Evolutionary conservation across 345 rosid genomes (phyloP), one percentile per base, ranked within the genome.

Genomic region (Leavenworthia alabamica): DNA sequence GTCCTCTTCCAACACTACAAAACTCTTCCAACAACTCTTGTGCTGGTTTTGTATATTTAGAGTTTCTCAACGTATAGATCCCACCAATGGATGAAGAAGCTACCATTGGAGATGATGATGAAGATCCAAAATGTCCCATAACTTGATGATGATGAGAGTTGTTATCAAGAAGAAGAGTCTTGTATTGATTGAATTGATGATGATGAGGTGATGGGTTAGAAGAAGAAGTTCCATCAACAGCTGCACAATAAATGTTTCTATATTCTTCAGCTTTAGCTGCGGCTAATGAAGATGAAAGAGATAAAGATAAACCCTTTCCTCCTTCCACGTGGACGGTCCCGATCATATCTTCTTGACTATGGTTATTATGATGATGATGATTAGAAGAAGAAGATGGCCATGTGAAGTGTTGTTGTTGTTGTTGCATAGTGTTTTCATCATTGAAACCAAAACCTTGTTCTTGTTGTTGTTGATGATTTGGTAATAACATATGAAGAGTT

Each of bases 21-120:
- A 94, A 90, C 83, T 94, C 99, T 20, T 84, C 86, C 78, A 94
- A 72, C 49, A 94, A 82, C 54, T 94, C 90, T 68, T 86, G 97
- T 12, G 86, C 89, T 2, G 93, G 90, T 68, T 43, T 79, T 40
- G 87, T 52, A 53, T 75, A 94, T 83, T 71, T 88, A 0, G 95
- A 86, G 32, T 64, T 78, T 73, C 92, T 78, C 66, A 71, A 58
- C 31, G 69, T 64, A 23, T 64, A 58, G 41, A 71, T 42, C 55
- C 74, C 74, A 13, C 74, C 74, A 36, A 62, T 14, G 12, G 74
- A 54, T 1, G 62, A 44, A 64, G 77, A 72, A 60, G 60, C 60
- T 3, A 35, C 72, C 55, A 68, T 60, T 3, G 62, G 56, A 68
- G 73, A 58, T 6, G 64, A 35, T 46, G 82, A 65, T 5, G 95